phyloP scores from a whole-genome alignment of 495 filamentous ascomycete genomes.

The Patellaria atrata region DNA sequence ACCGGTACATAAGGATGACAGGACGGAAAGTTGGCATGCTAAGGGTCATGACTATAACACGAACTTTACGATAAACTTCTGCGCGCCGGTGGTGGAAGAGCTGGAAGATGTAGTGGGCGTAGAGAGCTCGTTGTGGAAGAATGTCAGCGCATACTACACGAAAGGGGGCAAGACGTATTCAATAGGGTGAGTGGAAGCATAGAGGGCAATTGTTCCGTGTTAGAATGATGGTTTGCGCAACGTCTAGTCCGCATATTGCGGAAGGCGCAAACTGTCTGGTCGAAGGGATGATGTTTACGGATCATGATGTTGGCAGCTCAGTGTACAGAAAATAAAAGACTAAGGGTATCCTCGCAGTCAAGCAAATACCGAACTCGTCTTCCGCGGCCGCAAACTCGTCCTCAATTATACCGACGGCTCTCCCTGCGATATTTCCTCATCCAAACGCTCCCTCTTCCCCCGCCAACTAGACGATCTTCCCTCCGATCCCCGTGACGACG shows the following conservation, averaged over 20 bases:
- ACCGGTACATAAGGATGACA: constrained; percentile 43
- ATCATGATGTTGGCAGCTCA: too few species aligned
- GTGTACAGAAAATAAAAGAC: not conserved
- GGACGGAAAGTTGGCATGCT: constrained; percentile 64
- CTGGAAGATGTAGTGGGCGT: constrained; percentile 50
- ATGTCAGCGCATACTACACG: constrained; percentile 85
- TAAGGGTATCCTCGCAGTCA: constrained; percentile 34
- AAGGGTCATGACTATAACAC: constrained; percentile 70
- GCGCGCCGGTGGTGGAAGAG: constrained; percentile 66
- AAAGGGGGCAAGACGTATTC: constrained; percentile 60
- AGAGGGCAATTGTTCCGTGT: too few species aligned
- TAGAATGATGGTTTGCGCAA: too few species aligned
- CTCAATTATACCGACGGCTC: constrained; percentile 87
- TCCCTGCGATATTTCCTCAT: constrained; percentile 40
- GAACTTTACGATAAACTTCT: constrained; percentile 95
- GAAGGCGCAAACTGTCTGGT: too few species aligned
- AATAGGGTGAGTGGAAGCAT: constrained; percentile 50
- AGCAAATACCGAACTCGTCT: constrained; percentile 50
- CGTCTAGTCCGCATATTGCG: too few species aligned
- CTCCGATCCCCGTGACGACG: constrained; percentile 26
- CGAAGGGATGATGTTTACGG: too few species aligned
- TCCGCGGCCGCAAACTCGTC: constrained; percentile 80
- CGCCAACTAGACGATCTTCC: constrained; percentile 21
- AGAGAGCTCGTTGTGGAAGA: constrained; percentile 48
- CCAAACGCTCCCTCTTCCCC: constrained; percentile 9